phyloP scores from a whole-genome alignment of 371 early-diverging fungal species.

The Umbelopsis sp. region DNA sequence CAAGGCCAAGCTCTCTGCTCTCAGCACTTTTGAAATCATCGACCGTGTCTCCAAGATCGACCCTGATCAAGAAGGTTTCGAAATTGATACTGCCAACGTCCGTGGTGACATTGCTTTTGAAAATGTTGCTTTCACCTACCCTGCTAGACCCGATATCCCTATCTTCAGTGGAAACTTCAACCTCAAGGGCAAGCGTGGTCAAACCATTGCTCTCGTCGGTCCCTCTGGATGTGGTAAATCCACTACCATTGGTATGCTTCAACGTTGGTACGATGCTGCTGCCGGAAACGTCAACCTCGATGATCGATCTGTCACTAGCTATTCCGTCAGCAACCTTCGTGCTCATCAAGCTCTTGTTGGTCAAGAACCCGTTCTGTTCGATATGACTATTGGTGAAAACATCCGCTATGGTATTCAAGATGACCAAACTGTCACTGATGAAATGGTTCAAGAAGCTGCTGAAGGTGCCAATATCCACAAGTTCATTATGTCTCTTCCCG shows the following conservation, averaged over 20 bases:
- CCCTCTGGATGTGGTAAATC: slow-evolving; percentile 89
- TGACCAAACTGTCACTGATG: slow-evolving; percentile 45
- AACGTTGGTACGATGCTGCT: slow-evolving; percentile 84
- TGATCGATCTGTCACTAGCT: slow-evolving; percentile 64
- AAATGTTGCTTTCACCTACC: slow-evolving; percentile 80
- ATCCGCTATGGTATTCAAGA: slow-evolving; percentile 71
- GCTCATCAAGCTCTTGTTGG: slow-evolving; percentile 80
- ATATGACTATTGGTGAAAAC: slow-evolving; percentile 80
- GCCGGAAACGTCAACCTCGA: slow-evolving; percentile 70
- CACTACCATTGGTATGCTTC: slow-evolving; percentile 81
- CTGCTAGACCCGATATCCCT: slow-evolving; percentile 75
- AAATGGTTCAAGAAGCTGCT: slow-evolving; percentile 65
- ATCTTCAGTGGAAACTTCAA: slow-evolving; percentile 79
- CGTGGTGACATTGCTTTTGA: slow-evolving; percentile 60
- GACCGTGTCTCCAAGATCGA: slow-evolving; percentile 77
- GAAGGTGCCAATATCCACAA: slow-evolving; percentile 79
- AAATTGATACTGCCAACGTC: slow-evolving; percentile 39
- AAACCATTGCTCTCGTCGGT: slow-evolving; percentile 89
- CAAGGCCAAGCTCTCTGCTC: slow-evolving; percentile 83
- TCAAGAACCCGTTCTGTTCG: slow-evolving; percentile 89
- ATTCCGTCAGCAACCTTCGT: slow-evolving; percentile 67
- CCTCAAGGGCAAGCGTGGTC: slow-evolving; percentile 71
- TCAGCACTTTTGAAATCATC: slow-evolving; percentile 74
- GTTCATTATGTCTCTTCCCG: slow-evolving; percentile 67
- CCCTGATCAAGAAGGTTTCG: slow-evolving; percentile 63